Base-by-base conservation (phyloP, 139 green algal species). In the Dunaliella primolecta region DNA sequence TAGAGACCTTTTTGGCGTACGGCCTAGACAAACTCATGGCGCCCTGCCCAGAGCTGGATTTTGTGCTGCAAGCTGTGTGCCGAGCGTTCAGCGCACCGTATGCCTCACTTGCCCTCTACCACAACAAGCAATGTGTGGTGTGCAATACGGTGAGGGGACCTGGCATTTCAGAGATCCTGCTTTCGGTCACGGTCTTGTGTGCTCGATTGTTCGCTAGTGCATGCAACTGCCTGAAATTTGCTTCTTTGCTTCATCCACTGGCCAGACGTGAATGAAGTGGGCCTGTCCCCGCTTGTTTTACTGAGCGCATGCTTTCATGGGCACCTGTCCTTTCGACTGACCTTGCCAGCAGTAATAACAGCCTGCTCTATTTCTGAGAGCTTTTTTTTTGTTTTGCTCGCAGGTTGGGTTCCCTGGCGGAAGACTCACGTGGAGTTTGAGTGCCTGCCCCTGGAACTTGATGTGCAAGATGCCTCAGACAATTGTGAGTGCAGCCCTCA, bases 391-490 rank as follows among this genome's bases (percentile, higher is more conserved):
- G n/a, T n/a, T n/a, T n/a, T n/a, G n/a, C 71, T 32, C 71, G 25
- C 71, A 35, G 71, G 27, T 77, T 37, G 30, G 75, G n/a, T 38
- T 80, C 27, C 75, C 32, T 25, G 2, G 15, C 3, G 34, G 34
- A 3, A 7, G 7, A 21, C 34, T 81, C 31, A 7, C 35, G 1
- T 81, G 77, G 77, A 1, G 32, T 2, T 33, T 84, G 1, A 37
- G 55, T 15, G 80, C 56, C 1, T 84, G 80, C 55, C 80, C 80
- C 30, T 84, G 80, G 80, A 84, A 84, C 80, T 31, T 77, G 31
- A 33, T 77, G 29, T 24, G 36, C 1, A 36, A 29, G 24, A 31
- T 29, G 55, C 80, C 80, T 1, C 55, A 77, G 80, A 84, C 80
- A 2, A n/a, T 84, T 36, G 80, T 36, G 15, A 64, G 46, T 64